Conservation (phyloP, 371 early-diverging fungal genomes). For the Lichtheimia ornata region DNA sequence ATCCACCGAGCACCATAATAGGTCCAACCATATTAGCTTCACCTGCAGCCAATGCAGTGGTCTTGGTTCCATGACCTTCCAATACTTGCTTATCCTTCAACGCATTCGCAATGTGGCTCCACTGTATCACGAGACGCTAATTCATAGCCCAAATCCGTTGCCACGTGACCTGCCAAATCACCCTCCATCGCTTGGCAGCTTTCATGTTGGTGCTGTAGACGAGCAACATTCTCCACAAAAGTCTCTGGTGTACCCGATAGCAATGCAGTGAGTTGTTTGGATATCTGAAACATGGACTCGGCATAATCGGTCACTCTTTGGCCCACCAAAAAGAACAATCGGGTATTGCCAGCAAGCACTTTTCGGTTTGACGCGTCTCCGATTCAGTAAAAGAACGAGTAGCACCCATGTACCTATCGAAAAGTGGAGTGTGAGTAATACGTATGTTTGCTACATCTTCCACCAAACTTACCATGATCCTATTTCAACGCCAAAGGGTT, state of each 20-base stretch:
- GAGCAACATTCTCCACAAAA: conserved; percentile 59
- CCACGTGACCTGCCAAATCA: conserved; percentile 49
- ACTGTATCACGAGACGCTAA: conserved; percentile 31
- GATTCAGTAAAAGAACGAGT: conserved; percentile 64
- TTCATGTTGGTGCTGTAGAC: conserved; percentile 40
- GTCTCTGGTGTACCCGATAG: conserved; percentile 63
- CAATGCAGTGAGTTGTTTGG: conserved; percentile 49
- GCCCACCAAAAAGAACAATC: conserved; percentile 70
- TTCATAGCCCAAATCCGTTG: conserved; percentile 31
- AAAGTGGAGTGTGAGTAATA: neutral
- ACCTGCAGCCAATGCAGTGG: conserved; percentile 52
- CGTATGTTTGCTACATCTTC: neutral
- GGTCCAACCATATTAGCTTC: conserved; percentile 55
- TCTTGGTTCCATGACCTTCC: conserved; percentile 26
- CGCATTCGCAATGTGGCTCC: conserved; percentile 21
- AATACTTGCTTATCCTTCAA: conserved; percentile 40
- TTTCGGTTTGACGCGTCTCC: conserved; percentile 51
- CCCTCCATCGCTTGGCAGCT: conserved; percentile 45
- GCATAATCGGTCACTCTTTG: conserved; percentile 58
- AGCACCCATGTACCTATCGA: conserved; percentile 57
- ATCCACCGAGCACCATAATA: conserved; percentile 47
- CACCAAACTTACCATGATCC: conserved; percentile 57
- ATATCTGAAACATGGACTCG: conserved; percentile 45
- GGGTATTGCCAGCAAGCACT: conserved; percentile 68
- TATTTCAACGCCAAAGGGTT: conserved; percentile 57